phyloP scores from a whole-genome alignment of 306 rosid species.

The Vachellia collinsii region DNA sequence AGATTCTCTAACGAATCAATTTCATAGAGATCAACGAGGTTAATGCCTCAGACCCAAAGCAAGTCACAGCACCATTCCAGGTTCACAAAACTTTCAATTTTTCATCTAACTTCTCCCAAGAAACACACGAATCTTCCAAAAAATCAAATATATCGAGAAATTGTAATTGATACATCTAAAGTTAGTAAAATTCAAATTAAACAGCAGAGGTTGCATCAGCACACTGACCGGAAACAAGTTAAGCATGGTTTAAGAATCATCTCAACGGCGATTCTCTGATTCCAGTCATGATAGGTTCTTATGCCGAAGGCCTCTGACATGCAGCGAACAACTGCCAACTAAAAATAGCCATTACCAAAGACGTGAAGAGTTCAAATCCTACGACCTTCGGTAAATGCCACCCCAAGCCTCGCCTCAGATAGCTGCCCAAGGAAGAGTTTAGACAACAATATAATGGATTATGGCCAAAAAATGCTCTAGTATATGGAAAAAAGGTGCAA shows the following conservation, averaged over 20 bases:
- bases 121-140: conserved; percentile 17
- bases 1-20: background rate
- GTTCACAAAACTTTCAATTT: conserved; percentile 35
- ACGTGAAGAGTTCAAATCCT: conserved; percentile 86
- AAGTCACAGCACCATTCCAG: conserved; percentile 21
- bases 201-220: conserved; percentile 35
- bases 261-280: background rate
- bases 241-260: conserved; percentile 28
- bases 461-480: background rate
- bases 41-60: background rate
- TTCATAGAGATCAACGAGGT: background rate
- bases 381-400: conserved; percentile 94
- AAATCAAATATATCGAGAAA: conserved; percentile 33
- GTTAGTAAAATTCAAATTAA: conserved; percentile 30
- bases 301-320: conserved; percentile 87
- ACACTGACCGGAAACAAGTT: conserved; percentile 32
- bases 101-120: conserved; percentile 30
- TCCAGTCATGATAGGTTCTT: conserved; percentile 34
- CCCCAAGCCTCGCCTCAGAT: conserved; percentile 86
- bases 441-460: conserved; percentile 24
- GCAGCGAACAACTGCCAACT: conserved; percentile 94
- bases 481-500: conserved; percentile 18
- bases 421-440: conserved; percentile 61
- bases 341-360: conserved; percentile 84
- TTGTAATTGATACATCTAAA: conserved; percentile 29